phyloP scores from a whole-genome alignment of 208 protist species.

The Leishmania amazonensis region DNA sequence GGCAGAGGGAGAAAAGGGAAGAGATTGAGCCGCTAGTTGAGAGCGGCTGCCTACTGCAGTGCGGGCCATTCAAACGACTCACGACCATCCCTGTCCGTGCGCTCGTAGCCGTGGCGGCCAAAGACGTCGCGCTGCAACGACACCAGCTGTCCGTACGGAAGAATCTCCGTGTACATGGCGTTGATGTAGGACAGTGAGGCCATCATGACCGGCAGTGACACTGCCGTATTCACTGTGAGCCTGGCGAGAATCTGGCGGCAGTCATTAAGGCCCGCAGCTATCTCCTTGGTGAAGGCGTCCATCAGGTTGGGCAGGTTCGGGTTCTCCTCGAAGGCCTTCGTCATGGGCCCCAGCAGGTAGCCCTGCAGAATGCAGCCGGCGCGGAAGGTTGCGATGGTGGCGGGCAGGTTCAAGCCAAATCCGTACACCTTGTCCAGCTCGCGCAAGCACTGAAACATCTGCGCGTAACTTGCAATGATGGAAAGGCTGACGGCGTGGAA shows the following conservation, averaged over 20 bases:
- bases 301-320: slow-evolving; percentile 87
- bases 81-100: slow-evolving; percentile 79
- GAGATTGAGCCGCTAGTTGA: not conserved
- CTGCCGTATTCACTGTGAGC: slow-evolving; percentile 52
- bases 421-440: slow-evolving; percentile 89
- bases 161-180: slow-evolving; percentile 77
- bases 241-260: slow-evolving; percentile 73
- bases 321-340: slow-evolving; percentile 86
- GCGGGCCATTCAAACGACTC: slow-evolving; percentile 84
- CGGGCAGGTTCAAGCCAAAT: slow-evolving; percentile 88
- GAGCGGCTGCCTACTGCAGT: slow-evolving; percentile 59
- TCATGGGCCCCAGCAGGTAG: slow-evolving; percentile 88
- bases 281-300: slow-evolving; percentile 86
- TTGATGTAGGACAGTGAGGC: slow-evolving; percentile 86
- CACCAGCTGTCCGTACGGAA: slow-evolving; percentile 88
- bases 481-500: slow-evolving; percentile 77
- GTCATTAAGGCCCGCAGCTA: slow-evolving; percentile 56
- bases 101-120: slow-evolving; percentile 91
- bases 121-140: slow-evolving; percentile 93
- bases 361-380: slow-evolving; percentile 92
- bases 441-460: slow-evolving; percentile 93
- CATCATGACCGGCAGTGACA: slow-evolving; percentile 76
- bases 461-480: slow-evolving; percentile 92
- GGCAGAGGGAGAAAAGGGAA: not conserved
- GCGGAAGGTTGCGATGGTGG: slow-evolving; percentile 91